phyloP scores from a whole-genome alignment of 2,329 filamentous ascomycete genomes.

The Dactylellina leptospora region DNA sequence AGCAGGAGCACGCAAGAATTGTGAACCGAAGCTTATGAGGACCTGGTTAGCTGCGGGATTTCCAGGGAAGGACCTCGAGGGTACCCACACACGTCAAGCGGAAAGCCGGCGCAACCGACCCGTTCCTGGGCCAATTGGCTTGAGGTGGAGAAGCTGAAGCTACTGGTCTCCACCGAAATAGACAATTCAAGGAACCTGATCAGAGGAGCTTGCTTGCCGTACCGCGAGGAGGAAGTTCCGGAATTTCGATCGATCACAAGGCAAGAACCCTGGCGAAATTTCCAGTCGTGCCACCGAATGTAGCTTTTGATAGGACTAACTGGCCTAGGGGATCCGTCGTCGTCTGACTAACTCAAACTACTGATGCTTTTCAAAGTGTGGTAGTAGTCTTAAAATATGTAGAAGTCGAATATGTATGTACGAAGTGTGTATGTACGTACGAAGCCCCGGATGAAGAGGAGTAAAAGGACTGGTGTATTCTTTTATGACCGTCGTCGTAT shows the following conservation, averaged over 20 bases:
- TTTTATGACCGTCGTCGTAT: no score
- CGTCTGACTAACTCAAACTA: no score
- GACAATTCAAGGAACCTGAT: not conserved
- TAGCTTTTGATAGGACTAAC: not conserved
- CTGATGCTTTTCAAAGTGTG: no score
- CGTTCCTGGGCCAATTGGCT: conserved; percentile 24
- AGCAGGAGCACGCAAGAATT: conserved; percentile 53
- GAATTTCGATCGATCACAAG: not conserved
- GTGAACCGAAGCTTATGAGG: conserved; percentile 42
- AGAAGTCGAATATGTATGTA: no score
- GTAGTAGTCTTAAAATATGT: no score
- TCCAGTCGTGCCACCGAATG: not conserved
- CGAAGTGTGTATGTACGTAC: no score
- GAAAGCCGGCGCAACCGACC: conserved; percentile 50
- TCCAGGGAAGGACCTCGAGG: conserved; percentile 23
- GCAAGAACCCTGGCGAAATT: not conserved
- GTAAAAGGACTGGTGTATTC: no score
- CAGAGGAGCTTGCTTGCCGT: no score
- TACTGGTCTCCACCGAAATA: conserved; percentile 19
- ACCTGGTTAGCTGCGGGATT: conserved; percentile 52
- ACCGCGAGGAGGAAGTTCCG: not conserved
- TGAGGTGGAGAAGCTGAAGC: conserved; percentile 43
- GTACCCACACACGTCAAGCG: conserved; percentile 53
- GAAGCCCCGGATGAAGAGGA: no score
- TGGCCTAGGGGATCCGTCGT: no score